Conservation (phyloP, 139 green algal species). For the Ulvella scutata region DNA sequence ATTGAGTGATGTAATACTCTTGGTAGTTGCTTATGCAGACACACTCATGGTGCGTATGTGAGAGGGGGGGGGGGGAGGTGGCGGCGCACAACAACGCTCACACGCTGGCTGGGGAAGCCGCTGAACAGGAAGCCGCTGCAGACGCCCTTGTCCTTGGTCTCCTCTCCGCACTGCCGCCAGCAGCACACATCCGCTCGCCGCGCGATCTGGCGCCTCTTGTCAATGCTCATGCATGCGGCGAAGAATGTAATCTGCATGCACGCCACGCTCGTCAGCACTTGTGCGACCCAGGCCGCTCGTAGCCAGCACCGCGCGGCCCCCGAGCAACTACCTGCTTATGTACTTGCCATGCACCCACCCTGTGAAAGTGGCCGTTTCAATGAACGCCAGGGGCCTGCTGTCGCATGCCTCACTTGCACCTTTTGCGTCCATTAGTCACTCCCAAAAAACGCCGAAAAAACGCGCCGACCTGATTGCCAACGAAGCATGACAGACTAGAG, state of each 20-base stretch:
- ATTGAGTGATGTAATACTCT: too few relatives aligned
- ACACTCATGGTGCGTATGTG: too few relatives aligned
- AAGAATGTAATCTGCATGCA: slow-evolving; percentile 23
- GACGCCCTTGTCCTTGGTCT: background rate
- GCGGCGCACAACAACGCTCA: too few relatives aligned
- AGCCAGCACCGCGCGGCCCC: too few relatives aligned
- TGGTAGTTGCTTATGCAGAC: too few relatives aligned
- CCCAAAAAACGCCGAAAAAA: background rate
- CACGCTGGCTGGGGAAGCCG: background rate
- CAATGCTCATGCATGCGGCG: slow-evolving; percentile 17
- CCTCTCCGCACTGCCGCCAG: background rate
- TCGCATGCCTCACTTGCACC: background rate
- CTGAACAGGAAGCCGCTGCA: background rate
- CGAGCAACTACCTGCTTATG: too few relatives aligned
- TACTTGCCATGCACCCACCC: background rate
- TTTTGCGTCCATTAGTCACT: background rate
- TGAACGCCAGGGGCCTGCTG: background rate
- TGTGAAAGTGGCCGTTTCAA: background rate
- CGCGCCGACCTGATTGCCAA: background rate
- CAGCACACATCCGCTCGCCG: slow-evolving; percentile 4
- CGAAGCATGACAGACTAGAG: background rate
- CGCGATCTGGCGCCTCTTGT: slow-evolving; percentile 15
- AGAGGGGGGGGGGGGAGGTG: too few relatives aligned
- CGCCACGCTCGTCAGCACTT: too few relatives aligned
- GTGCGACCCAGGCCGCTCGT: too few relatives aligned